These are phyloP conservation scores for Geosmithia putterillii DNA, from an alignment of 2,329 filamentous ascomycete species.

Conservation along the genomic window DNA sequence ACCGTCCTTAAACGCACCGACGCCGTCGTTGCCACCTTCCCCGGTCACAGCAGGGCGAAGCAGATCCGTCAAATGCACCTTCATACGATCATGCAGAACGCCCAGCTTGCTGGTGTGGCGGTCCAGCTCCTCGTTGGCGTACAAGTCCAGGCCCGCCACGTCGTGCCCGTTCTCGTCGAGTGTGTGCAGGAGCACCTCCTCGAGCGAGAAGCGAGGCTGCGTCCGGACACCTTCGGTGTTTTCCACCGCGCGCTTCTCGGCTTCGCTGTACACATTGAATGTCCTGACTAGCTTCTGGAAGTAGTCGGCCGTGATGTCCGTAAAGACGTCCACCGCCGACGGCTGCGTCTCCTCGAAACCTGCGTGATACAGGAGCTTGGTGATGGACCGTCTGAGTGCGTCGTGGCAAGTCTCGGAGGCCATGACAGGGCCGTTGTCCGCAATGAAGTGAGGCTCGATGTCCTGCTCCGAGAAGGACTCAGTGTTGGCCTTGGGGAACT, in stretches of 20 bases:
- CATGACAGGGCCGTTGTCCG: conserved; percentile 81
- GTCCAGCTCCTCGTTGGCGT: conserved; percentile 90
- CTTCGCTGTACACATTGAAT: conserved; percentile 72
- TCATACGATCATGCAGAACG: conserved; percentile 89
- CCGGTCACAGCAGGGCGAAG: conserved; percentile 71
- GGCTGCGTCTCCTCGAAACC: conserved; percentile 97
- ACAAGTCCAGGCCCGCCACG: conserved; percentile 67
- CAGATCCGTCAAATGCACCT: conserved; percentile 81
- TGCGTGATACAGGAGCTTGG: conserved; percentile 89
- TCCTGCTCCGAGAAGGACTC: conserved; percentile 82
- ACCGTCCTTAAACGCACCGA: conserved; percentile 85
- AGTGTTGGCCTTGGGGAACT: conserved; percentile 92
- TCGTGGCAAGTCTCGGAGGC: conserved; percentile 70
- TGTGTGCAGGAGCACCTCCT: conserved; percentile 80
- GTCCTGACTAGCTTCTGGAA: conserved; percentile 74
- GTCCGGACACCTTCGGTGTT: conserved; percentile 27
- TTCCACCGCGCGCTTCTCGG: conserved; percentile 57
- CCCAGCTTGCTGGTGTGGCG: conserved; percentile 66
- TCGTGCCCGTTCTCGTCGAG: conserved; percentile 76
- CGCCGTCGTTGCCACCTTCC: conserved; percentile 72
- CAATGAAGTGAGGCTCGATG: conserved; percentile 77
- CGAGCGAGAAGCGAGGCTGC: conserved; percentile 61
- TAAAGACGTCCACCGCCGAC: conserved; percentile 80
- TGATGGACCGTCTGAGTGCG: conserved; percentile 79
- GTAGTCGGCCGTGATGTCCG: conserved; percentile 80